These are phyloP conservation scores for Sporodiniella umbellata DNA, from an alignment of 371 early-diverging fungal species.

Conservation along the genomic window DNA sequence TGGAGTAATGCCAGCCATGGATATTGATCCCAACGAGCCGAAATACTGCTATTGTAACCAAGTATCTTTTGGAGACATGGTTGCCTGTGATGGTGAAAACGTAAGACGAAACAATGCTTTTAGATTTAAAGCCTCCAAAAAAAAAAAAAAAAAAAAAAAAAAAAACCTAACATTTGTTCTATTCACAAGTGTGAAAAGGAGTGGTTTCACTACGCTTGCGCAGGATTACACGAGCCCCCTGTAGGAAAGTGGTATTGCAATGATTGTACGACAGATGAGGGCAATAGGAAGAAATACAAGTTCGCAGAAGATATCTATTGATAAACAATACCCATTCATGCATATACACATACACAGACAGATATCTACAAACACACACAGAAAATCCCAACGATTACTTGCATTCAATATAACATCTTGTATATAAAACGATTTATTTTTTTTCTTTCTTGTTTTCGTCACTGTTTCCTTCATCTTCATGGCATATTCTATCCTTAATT, in stretches of 20 bases:
- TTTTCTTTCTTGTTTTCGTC: background rate
- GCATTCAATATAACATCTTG: background rate
- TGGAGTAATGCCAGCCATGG: conserved; percentile 50
- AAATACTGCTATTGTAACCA: conserved; percentile 93
- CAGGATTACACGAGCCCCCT: conserved; percentile 78
- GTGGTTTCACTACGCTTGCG: conserved; percentile 97
- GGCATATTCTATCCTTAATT: conserved; percentile 26
- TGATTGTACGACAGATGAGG: conserved; percentile 42
- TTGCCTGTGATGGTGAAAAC: conserved; percentile 92
- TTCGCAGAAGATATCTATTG: conserved; percentile 13
- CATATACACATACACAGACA: no score
- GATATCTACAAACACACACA: no score
- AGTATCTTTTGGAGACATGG: conserved; percentile 98
- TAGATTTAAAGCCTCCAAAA: no score
- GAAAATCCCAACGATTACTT: background rate
- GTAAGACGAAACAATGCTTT: conserved; percentile 52
- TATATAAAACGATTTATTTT: background rate
- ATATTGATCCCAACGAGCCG: conserved; percentile 95
- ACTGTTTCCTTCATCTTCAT: conserved; percentile 19
- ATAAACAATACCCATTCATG: conserved; percentile 5
- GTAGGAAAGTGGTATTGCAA: conserved; percentile 95
- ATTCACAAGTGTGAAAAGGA: conserved; percentile 75
- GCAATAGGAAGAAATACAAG: conserved; percentile 28
- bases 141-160: background rate
- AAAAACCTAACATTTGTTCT: background rate